Evolutionary conservation across 139 green algal genomes (phyloP).

Genomic region (Eudorina sp.): DNA sequence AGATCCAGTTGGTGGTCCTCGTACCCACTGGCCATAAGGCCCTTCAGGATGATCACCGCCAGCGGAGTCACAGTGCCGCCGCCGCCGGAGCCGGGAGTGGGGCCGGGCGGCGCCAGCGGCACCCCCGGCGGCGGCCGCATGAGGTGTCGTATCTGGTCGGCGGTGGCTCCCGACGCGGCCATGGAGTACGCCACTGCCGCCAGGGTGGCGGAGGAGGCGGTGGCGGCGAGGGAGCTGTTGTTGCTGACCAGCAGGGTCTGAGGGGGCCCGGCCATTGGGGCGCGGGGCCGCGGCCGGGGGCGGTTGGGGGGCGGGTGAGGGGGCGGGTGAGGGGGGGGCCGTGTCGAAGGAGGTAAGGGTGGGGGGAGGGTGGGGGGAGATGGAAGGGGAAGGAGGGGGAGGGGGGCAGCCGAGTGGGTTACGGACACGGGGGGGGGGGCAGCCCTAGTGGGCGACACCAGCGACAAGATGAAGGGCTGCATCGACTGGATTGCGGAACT

Average conservation of each 20-base stretch:
- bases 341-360: too few relatives aligned
- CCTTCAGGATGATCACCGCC: not conserved
- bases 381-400: too few relatives aligned
- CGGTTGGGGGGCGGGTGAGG: too few relatives aligned
- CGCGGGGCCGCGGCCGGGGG: too few relatives aligned
- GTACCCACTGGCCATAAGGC: conserved; percentile 9
- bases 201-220: not conserved
- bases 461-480: too few relatives aligned
- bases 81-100: not conserved
- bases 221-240: not conserved
- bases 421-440: too few relatives aligned
- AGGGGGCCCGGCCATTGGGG: too few relatives aligned
- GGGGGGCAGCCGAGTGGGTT: too few relatives aligned
- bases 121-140: not conserved
- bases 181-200: not conserved
- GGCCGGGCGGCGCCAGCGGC: not conserved
- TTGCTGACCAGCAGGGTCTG: not conserved
- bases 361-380: too few relatives aligned
- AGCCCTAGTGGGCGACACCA: too few relatives aligned
- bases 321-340: too few relatives aligned
- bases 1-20: not conserved
- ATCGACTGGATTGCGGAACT: too few relatives aligned
- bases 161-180: conserved; percentile 7
- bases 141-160: conserved; percentile 32
- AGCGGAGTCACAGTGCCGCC: not conserved